Evolutionary conservation across 2,329 filamentous ascomycete genomes (phyloP), one percentile per base, ranked within the genome.

Genomic region (Xylaria sp.): DNA sequence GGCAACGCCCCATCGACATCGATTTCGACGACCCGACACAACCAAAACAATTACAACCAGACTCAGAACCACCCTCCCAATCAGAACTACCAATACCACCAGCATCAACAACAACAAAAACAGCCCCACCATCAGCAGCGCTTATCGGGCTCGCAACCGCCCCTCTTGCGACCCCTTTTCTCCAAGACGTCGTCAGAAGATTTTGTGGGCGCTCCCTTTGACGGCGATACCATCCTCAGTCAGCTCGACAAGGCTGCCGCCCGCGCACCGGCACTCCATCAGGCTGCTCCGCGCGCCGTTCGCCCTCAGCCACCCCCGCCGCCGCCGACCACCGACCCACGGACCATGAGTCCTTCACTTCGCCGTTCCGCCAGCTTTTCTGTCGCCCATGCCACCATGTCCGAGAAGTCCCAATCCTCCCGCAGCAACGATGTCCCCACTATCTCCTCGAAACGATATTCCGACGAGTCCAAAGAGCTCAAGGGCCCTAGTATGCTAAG

Each of bases 381-480:
- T 54, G 80, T 83, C 71, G 80, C 84, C 73, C 85, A 82, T 75
- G 80, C 82, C 55, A 85, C 87, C 68, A 82, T 87, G 75, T 77
- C 77, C 30, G 83, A 85, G 72, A 84, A 84, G 75, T 74, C 79
- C 14, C 75, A 79, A 59, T 79, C 82, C 47, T 77, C 81, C 63
- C 80, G 77, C 68, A 72, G 79, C 19, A 75, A 77, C 65, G 86
- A 88, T 65, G 82, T 78, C 68, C 82, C 80, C 64, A 76, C 87
- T 67, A 81, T 83, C 53, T 85, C 84, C 70, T 85, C 89, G 48
- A 93, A 96, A 81, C 85, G 93, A 73, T 92, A 90, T 78, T 96
- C 93, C 17, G 93, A 96, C 80, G 93, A 97, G 81, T 84, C 82
- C 69, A 89, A 87, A 75, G 88, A 91, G 64, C 81, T 85, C 51